Base-by-base conservation (phyloP, 1,284 basidiomycete species). In the Cerioporus squamosus region DNA sequence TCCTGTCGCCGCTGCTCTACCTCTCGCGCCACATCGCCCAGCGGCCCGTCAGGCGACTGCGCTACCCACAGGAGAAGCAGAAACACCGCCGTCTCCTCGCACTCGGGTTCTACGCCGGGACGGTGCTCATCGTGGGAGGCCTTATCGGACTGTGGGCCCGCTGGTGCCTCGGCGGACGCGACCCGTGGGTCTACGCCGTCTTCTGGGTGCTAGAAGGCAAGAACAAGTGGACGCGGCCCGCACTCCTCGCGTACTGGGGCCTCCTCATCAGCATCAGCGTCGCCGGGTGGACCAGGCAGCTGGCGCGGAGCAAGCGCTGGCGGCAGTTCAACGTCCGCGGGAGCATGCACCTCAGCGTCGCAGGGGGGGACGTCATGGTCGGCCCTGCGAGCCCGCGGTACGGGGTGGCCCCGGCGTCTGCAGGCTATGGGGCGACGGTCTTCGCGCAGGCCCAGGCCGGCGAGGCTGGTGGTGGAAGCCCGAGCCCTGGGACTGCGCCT, bases 1-100 rank as follows among this genome's bases (percentile, higher is more conserved):
- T 98, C 12, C 85, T 99, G n/a, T 95, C 95, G 0, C 97, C 97
- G 0, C 81, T 99, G 10, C 89, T 99, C 17, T 91, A 95, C 54
- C 84, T 98, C 17, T 97, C 95, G 15, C 86, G 97, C 1, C 90
- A 95, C 70, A 91, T 97, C 60, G 96, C 97, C 0, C 94, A 94
- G 68, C 87, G 90, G 38, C 97, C 97, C 1, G 87, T 91, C 7
- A 93, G 95, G 68, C 90, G 96, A 4, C 84, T 98, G 20, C 87
- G 89, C 42, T 94, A 91, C 75, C 96, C 95, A 0, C 85, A 91
- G 60, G 93, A 97, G 72, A 95, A 96, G 67, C 83, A 90, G 46
- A 81, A 88, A 10, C 92, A 97, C 66, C 89, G 93, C 24, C 87
- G 92, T 2, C 83, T 90, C 46, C 87, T 98, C 44, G 96, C 97